Evolutionary conservation across 2,329 filamentous ascomycete species (phyloP).

Genomic region (Pseudogymnoascus sp.): DNA sequence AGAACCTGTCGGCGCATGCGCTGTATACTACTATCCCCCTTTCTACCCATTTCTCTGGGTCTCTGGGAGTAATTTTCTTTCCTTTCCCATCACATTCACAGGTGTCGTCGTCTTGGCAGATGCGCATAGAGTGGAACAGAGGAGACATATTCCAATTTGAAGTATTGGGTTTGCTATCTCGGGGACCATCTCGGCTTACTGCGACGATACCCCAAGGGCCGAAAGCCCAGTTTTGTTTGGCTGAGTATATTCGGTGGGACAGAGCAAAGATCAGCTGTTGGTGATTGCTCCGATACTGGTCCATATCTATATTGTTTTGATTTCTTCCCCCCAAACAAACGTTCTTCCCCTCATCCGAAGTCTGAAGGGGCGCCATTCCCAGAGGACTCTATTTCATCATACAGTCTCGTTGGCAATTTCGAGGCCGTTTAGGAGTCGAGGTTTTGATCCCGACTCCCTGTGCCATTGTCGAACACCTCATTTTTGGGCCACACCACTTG

Average conservation of each 20-base stretch:
- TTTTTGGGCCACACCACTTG: neutral
- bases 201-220: neutral
- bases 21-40: neutral
- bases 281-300: neutral
- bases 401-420: neutral
- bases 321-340: neutral
- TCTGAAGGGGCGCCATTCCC: neutral
- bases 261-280: constrained; percentile 2
- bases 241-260: neutral
- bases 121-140: neutral
- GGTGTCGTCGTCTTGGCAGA: neutral
- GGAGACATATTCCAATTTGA: neutral
- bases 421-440: neutral
- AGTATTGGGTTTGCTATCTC: constrained; percentile 1
- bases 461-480: neutral
- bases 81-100: neutral
- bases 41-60: neutral
- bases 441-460: neutral
- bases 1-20: neutral
- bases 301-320: neutral
- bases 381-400: neutral
- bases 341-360: neutral
- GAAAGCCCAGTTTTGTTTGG: constrained; percentile 1
- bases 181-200: neutral
- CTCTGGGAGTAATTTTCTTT: neutral